Evolutionary conservation across 768 basidiomycete species (phyloP).

Genomic region (Agrocybe chaxingu): DNA sequence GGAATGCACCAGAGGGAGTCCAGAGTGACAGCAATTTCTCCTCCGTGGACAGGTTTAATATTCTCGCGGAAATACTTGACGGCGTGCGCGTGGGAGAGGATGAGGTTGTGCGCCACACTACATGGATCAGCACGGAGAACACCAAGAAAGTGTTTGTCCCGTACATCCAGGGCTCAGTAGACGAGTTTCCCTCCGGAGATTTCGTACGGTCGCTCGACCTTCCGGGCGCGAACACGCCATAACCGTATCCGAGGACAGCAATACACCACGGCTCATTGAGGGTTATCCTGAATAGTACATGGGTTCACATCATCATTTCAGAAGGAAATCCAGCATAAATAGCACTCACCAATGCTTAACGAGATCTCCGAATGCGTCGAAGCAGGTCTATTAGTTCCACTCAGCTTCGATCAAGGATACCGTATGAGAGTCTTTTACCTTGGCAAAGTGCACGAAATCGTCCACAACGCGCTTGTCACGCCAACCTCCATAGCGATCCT

Average conservation of each 20-base stretch:
- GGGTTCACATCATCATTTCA: neutral
- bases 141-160: conserved; percentile 17
- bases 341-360: conserved; percentile 64
- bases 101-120: conserved; percentile 65
- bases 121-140: neutral
- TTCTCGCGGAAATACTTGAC: conserved; percentile 60
- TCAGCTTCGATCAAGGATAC: neutral
- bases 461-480: conserved; percentile 60
- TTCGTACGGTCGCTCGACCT: conserved; percentile 57
- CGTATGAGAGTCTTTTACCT: conserved; percentile 22
- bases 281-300: conserved; percentile 47
- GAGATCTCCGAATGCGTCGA: conserved; percentile 66
- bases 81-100: conserved; percentile 67
- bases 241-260: conserved; percentile 60
- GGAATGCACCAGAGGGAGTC: conserved; percentile 68
- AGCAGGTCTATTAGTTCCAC: conserved; percentile 45
- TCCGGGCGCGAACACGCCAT: conserved; percentile 68
- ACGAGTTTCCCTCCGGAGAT: conserved; percentile 55
- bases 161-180: conserved; percentile 63
- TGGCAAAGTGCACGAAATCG: conserved; percentile 64
- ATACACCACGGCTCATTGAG: conserved; percentile 74
- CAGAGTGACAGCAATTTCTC: conserved; percentile 69
- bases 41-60: conserved; percentile 52
- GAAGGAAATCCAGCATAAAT: conserved; percentile 2
- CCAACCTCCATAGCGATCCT: conserved; percentile 76